These are phyloP conservation scores for Penicillium taxi DNA, from an alignment of 495 filamentous ascomycete genomes.

Conservation along the genomic window DNA sequence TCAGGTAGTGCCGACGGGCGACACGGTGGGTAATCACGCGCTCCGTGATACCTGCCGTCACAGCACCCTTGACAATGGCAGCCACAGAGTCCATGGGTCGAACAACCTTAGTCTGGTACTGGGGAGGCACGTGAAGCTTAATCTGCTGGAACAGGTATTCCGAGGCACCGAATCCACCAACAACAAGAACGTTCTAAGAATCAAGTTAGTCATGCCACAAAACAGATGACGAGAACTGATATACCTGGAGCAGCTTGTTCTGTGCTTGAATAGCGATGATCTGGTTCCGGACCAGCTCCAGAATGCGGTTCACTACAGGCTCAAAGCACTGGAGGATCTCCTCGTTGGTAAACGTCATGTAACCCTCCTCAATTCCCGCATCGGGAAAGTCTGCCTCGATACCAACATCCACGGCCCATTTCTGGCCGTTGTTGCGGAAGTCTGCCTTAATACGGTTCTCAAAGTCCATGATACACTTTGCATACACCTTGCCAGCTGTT, in stretches of 20 bases:
- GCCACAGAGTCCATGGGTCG: slow-evolving; percentile 80
- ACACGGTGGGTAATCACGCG: slow-evolving; percentile 94
- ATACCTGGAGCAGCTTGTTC: slow-evolving; percentile 62
- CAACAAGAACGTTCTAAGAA: slow-evolving; percentile 61
- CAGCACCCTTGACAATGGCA: slow-evolving; percentile 72
- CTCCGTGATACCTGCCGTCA: slow-evolving; percentile 91
- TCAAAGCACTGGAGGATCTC: slow-evolving; percentile 78
- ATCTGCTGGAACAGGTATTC: slow-evolving; percentile 82
- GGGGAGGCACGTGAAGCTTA: slow-evolving; percentile 68
- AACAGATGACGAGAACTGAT: slow-evolving; percentile 5
- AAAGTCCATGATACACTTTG: slow-evolving; percentile 81
- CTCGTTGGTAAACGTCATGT: slow-evolving; percentile 78
- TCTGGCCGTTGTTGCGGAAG: slow-evolving; percentile 75
- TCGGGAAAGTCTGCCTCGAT: slow-evolving; percentile 76
- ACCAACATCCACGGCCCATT: slow-evolving; percentile 76
- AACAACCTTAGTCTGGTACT: slow-evolving; percentile 72
- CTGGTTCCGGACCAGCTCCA: slow-evolving; percentile 71
- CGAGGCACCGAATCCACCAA: slow-evolving; percentile 72
- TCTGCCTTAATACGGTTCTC: slow-evolving; percentile 78
- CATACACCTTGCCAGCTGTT: slow-evolving; percentile 69
- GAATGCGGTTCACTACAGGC: slow-evolving; percentile 68
- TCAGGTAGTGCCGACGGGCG: slow-evolving; percentile 96
- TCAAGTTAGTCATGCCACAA: slow-evolving; percentile 14
- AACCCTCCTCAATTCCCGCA: slow-evolving; percentile 71
- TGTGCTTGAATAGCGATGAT: slow-evolving; percentile 77